phyloP scores from a whole-genome alignment of 2,329 filamentous ascomycete genomes.

The Tolypocladium amazonense region DNA sequence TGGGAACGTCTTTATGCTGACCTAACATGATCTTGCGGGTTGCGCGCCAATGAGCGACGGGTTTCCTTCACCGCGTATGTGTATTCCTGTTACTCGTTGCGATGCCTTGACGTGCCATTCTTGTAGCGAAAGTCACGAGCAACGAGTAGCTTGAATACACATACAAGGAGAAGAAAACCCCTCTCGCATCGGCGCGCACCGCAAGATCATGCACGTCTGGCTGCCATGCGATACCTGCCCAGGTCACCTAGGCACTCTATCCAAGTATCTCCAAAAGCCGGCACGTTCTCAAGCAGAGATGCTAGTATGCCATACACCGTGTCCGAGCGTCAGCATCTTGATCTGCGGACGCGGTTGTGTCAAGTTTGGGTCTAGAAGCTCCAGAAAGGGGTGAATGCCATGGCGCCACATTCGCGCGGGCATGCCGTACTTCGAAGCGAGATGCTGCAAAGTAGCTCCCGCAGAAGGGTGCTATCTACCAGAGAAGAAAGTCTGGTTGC shows the following conservation, averaged over 20 bases:
- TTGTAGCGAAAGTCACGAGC: no score
- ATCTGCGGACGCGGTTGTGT: constrained; percentile 29
- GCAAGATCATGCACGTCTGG: no score
- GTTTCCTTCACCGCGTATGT: no score
- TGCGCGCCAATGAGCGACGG: no score
- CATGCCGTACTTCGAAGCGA: constrained; percentile 81
- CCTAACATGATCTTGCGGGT: no score
- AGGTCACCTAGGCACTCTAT: constrained; percentile 87
- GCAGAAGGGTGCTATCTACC: constrained; percentile 79
- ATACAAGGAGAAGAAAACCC: no score
- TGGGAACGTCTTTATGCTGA: no score
- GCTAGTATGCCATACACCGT: constrained; percentile 78
- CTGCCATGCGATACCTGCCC: constrained; percentile 77
- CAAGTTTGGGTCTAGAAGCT: constrained; percentile 64
- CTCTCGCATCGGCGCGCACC: no score
- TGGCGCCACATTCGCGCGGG: constrained; percentile 90
- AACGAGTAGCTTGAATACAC: no score
- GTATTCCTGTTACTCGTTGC: no score
- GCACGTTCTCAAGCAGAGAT: constrained; percentile 73
- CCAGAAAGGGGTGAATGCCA: constrained; percentile 63
- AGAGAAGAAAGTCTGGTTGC: constrained; percentile 78
- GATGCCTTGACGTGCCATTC: no score
- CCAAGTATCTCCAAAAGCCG: constrained; percentile 79
- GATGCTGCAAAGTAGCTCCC: constrained; percentile 49
- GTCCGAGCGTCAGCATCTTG: constrained; percentile 85